These are phyloP conservation scores for Cutaneotrichosporon cutaneum DNA, from an alignment of 1,284 basidiomycete species.

Conservation along the genomic window DNA sequence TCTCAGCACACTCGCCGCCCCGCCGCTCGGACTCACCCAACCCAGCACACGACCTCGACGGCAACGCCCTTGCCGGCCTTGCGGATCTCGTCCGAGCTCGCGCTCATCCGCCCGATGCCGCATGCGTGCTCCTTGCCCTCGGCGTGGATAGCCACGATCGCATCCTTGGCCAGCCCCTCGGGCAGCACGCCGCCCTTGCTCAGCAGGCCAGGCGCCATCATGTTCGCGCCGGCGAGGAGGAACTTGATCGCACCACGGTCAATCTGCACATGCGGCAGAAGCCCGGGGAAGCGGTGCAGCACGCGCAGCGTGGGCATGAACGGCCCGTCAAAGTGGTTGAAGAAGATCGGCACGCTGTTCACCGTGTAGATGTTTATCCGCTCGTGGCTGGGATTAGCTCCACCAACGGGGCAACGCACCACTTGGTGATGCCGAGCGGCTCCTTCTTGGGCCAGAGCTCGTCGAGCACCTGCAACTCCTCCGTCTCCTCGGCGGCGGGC, in stretches of 20 bases:
- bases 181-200: conserved; percentile 88
- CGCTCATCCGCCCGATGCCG: conserved; percentile 79
- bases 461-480: conserved; percentile 65
- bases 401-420: conserved; percentile 62
- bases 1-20: background rate
- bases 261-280: conserved; percentile 83
- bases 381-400: conserved; percentile 70
- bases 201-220: conserved; percentile 96
- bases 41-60: conserved; percentile 70
- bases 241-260: conserved; percentile 98
- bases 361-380: conserved; percentile 90
- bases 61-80: conserved; percentile 85
- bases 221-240: conserved; percentile 82
- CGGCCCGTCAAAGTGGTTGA: conserved; percentile 96
- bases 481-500: conserved; percentile 55
- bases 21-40: conserved; percentile 45
- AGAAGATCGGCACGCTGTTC: conserved; percentile 82
- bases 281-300: conserved; percentile 87
- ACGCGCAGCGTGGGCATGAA: conserved; percentile 83
- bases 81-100: conserved; percentile 85
- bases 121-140: conserved; percentile 96
- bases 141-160: conserved; percentile 81
- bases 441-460: conserved; percentile 99
- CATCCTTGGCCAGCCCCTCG: conserved; percentile 67
- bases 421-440: conserved; percentile 85